phyloP scores from a whole-genome alignment of 2,329 filamentous ascomycete species.

The Monosporascus sp. region DNA sequence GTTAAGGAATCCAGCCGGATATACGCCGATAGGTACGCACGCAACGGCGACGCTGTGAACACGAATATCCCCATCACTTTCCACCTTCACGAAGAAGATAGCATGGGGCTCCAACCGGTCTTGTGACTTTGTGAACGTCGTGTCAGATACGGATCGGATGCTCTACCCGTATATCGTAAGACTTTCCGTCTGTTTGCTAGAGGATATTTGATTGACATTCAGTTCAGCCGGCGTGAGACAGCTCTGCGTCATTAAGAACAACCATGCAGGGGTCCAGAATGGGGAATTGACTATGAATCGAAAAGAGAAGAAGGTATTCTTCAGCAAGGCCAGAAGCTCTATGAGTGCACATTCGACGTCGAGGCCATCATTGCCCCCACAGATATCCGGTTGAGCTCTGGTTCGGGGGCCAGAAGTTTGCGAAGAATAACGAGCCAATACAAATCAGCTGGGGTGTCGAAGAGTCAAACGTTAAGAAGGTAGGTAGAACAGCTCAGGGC shows the following conservation, averaged over 20 bases:
- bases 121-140: constrained; percentile 35
- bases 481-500: too few relatives aligned
- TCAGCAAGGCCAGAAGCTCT: constrained; percentile 30
- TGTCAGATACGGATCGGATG: constrained; percentile 33
- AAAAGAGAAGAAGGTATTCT: constrained; percentile 29
- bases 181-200: too few relatives aligned
- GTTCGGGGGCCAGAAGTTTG: constrained; percentile 36
- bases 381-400: constrained; percentile 45
- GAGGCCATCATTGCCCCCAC: constrained; percentile 51
- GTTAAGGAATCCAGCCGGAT: too few relatives aligned
- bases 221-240: constrained; percentile 25
- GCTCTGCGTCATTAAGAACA: constrained; percentile 36
- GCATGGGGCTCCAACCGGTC: constrained; percentile 27
- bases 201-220: too few relatives aligned
- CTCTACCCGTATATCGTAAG: too few relatives aligned
- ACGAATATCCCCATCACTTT: constrained; percentile 29
- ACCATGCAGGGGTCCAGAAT: constrained; percentile 35
- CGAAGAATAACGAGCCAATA: constrained; percentile 34
- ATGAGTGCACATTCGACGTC: constrained; percentile 41
- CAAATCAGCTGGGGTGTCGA: constrained; percentile 30
- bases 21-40: too few relatives aligned
- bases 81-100: constrained; percentile 31
- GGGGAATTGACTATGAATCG: constrained; percentile 33
- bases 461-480: too few relatives aligned
- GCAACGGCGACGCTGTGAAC: constrained; percentile 35